Evolutionary conservation across 352 stramenopile genomes (phyloP).

Genomic region (Peronospora tabacina): DNA sequence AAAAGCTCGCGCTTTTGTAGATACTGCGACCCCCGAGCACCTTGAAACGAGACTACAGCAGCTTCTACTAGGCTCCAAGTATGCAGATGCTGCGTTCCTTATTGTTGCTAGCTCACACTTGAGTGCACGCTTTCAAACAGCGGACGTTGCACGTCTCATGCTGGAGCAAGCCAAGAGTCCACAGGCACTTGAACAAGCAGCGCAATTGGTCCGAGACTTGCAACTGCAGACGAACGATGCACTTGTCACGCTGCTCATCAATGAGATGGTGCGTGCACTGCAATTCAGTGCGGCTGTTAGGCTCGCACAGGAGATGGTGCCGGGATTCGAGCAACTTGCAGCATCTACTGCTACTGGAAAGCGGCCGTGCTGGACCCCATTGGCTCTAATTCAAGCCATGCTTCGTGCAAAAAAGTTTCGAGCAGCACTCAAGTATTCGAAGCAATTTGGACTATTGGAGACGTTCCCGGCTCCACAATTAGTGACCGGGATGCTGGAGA

Average conservation of each 20-base stretch:
- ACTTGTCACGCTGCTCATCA: slow-evolving; percentile 80
- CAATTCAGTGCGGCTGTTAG: slow-evolving; percentile 68
- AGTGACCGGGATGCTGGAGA: slow-evolving; percentile 63
- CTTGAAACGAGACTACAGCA: slow-evolving; percentile 52
- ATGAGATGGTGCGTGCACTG: slow-evolving; percentile 54
- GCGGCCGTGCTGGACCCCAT: slow-evolving; percentile 58
- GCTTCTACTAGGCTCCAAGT: slow-evolving; percentile 37
- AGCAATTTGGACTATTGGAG: slow-evolving; percentile 72
- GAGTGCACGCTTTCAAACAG: slow-evolving; percentile 61
- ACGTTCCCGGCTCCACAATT: slow-evolving; percentile 57
- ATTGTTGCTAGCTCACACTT: slow-evolving; percentile 48
- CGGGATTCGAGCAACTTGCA: slow-evolving; percentile 50
- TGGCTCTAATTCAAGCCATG: slow-evolving; percentile 79
- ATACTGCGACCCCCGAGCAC: slow-evolving; percentile 37
- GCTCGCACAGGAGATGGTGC: slow-evolving; percentile 74
- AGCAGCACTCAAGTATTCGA: slow-evolving; percentile 67
- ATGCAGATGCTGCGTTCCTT: slow-evolving; percentile 58
- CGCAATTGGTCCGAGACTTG: slow-evolving; percentile 67
- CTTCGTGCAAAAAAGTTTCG: slow-evolving; percentile 63
- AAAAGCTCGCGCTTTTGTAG: slow-evolving; percentile 25
- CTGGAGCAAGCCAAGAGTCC: slow-evolving; percentile 39
- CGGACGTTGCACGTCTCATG: slow-evolving; percentile 74
- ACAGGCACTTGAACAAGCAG: slow-evolving; percentile 44
- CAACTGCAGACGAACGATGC: slow-evolving; percentile 58
- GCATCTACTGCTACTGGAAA: slow-evolving; percentile 14